Evolutionary conservation across 495 filamentous ascomycete species (phyloP).

Genomic region (Polyplosphaeria fusca): DNA sequence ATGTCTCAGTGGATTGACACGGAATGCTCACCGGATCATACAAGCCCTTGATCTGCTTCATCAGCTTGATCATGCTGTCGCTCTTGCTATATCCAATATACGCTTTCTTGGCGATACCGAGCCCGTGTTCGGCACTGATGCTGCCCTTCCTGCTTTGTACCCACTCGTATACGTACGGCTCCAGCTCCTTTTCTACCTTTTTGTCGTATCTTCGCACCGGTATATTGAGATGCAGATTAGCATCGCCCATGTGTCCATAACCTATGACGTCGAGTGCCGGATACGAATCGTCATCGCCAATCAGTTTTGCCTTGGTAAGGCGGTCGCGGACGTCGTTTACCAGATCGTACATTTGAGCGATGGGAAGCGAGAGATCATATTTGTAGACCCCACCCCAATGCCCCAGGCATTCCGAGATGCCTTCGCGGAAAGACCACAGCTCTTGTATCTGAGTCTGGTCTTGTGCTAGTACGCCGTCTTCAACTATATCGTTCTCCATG

Average conservation of each 20-base stretch:
- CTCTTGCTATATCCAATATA: constrained; percentile 91
- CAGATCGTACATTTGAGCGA: constrained; percentile 79
- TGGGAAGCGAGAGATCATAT: constrained; percentile 93
- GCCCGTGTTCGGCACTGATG: constrained; percentile 93
- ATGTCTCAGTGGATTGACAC: not conserved
- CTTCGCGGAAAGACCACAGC: constrained; percentile 91
- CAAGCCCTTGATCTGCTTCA: constrained; percentile 87
- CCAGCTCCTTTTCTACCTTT: constrained; percentile 80
- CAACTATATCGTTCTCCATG: constrained; percentile 77
- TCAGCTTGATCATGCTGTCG: constrained; percentile 77
- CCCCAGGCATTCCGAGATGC: constrained; percentile 79
- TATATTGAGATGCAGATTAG: constrained; percentile 91
- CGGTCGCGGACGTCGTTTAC: constrained; percentile 77
- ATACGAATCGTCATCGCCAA: constrained; percentile 70
- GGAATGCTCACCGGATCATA: constrained; percentile 79
- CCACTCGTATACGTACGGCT: constrained; percentile 98
- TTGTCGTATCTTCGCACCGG: constrained; percentile 77
- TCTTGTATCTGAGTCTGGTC: constrained; percentile 83
- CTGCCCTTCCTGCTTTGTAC: constrained; percentile 79
- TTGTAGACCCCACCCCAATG: constrained; percentile 97
- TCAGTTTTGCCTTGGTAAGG: constrained; percentile 67
- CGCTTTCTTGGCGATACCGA: constrained; percentile 90
- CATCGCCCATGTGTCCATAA: constrained; percentile 97
- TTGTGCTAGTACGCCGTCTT: constrained; percentile 85
- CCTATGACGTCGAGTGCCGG: constrained; percentile 88